Evolutionary conservation across 164 flowering plant species (phyloP), one percentile per base, ranked within the genome.

Genomic region (Aristolochia contorta): DNA sequence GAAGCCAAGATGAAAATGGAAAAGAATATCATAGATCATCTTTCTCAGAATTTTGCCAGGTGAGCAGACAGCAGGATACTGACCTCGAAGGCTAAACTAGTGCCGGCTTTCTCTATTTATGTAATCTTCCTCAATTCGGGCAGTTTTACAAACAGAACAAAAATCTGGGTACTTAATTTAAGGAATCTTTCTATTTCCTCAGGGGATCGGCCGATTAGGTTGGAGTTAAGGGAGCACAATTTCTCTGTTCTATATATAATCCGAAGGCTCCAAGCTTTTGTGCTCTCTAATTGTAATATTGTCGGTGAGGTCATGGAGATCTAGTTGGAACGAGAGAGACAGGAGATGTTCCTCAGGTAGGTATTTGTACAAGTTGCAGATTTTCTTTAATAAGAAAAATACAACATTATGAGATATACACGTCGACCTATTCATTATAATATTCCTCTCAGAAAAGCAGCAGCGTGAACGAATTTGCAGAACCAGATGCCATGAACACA

Each of bases 401-500:
- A 20, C 53, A 12, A 15, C 12, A 27, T 13, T 56, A 16, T 16
- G 19, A 32, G 45, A 19, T 45, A 16, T 30, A 32, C 8, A 57
- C 41, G 67, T 64, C 61, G n/a, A n/a, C n/a, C n/a, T 21, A 32
- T 1, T 64, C 61, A 49, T 22, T 56, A 47, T 33, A 57, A 57
- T 57, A 64, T 64, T 64, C 61, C 61, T 37, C 21, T 22, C 33
- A 53, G 19, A 41, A 18, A 52, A 20, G 47, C 30, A 60, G 56
- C 12, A 37, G 69, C 33, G 25, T 54, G 24, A 14, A 14, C 3
- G 27, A n/a, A 55, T 58, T 46, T 22, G 30, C 45, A 53, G 71
- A 68, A 68, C 63, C 71, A 63, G 67, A 68, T 68, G 71, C 71
- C 27, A 58, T 16, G 58, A 47, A 46, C 32, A 27, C 23, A 27